Conservation (phyloP, 148 eudicot genomes). For the Polygonum aviculare region DNA sequence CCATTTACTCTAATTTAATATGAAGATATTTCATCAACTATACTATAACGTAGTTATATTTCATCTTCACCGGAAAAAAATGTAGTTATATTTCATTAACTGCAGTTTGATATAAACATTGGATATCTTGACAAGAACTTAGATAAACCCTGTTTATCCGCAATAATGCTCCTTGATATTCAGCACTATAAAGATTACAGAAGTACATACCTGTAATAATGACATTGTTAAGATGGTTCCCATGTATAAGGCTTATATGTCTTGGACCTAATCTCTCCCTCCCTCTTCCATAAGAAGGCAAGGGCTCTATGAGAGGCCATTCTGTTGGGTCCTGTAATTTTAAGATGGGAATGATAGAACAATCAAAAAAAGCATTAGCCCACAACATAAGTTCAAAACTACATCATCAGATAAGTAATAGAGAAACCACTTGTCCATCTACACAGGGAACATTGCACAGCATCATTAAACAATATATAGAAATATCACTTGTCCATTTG, state of each 20-base stretch:
- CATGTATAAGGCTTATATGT: constrained; percentile 95
- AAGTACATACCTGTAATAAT: constrained; percentile 70
- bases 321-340: constrained; percentile 72
- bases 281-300: constrained; percentile 98
- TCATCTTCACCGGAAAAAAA: background rate
- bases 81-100: background rate
- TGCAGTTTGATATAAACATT: background rate
- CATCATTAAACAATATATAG: background rate
- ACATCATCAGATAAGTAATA: background rate
- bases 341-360: constrained; percentile 16
- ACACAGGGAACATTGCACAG: background rate
- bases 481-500: background rate
- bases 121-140: background rate
- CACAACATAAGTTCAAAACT: background rate
- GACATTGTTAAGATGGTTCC: constrained; percentile 62
- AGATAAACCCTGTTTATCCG: background rate
- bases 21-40: background rate
- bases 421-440: background rate
- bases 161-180: background rate
- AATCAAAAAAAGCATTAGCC: background rate
- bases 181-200: background rate
- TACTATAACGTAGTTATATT: background rate
- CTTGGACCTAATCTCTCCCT: constrained; percentile 89
- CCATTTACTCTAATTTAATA: background rate
- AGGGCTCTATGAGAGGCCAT: constrained; percentile 90